Evolutionary conservation across 2,329 filamentous ascomycete genomes (phyloP).

Genomic region (Aschersonia sp.): DNA sequence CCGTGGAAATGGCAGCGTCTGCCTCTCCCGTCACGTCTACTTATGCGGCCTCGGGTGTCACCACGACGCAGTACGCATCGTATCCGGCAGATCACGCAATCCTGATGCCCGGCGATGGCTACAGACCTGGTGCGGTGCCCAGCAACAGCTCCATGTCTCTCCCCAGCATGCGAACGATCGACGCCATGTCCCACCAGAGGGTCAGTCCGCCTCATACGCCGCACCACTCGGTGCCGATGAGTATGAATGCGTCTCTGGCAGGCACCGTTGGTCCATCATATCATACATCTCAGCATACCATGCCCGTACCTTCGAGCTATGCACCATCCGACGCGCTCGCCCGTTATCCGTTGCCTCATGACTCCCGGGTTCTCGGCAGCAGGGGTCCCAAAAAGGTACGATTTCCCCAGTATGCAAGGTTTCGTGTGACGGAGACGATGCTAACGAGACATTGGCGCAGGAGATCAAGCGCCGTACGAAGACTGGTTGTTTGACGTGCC

Average conservation of each 20-base stretch:
- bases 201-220: constrained; percentile 11
- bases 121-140: constrained; percentile 14
- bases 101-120: constrained; percentile 14
- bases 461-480: constrained; percentile 50
- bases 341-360: constrained; percentile 32
- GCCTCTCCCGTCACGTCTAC: constrained; percentile 2
- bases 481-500: constrained; percentile 47
- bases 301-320: constrained; percentile 20
- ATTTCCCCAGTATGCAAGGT: not conserved
- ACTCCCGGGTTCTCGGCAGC: constrained; percentile 31
- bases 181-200: constrained; percentile 15
- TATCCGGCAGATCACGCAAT: constrained; percentile 13
- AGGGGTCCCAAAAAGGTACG: constrained; percentile 43
- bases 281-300: constrained; percentile 24
- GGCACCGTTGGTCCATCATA: constrained; percentile 22
- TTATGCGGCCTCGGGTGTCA: constrained; percentile 5
- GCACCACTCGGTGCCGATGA: constrained; percentile 21
- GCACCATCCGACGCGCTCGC: constrained; percentile 27
- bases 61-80: constrained; percentile 11
- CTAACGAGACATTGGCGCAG: constrained; percentile 18
- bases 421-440: not conserved
- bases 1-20: constrained; percentile 4
- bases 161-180: constrained; percentile 27
- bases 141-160: constrained; percentile 17
- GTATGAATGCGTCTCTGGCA: constrained; percentile 16